These are phyloP conservation scores for Coniella vitis DNA, from an alignment of 2,329 filamentous ascomycete species.

Conservation along the genomic window DNA sequence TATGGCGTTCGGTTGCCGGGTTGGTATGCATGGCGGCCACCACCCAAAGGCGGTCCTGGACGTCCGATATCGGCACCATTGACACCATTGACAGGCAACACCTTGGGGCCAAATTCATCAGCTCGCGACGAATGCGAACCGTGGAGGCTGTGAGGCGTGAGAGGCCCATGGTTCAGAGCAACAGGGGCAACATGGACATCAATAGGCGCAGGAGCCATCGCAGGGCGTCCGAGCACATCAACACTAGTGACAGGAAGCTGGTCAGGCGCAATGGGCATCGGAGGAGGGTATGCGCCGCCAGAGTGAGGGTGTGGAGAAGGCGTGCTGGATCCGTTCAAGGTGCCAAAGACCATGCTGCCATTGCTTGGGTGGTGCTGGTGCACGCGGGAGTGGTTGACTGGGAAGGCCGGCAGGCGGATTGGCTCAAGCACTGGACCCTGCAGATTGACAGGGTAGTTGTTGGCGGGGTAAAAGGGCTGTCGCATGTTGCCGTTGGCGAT, in stretches of 20 bases:
- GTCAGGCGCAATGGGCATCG: conserved; percentile 22
- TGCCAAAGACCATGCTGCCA: conserved; percentile 50
- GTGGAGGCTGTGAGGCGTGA: conserved; percentile 55
- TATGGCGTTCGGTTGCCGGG: conserved; percentile 13
- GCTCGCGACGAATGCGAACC: conserved; percentile 52
- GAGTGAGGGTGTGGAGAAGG: conserved; percentile 50
- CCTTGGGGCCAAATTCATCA: conserved; percentile 21
- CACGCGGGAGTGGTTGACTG: conserved; percentile 29
- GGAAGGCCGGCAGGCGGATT: conserved; percentile 14
- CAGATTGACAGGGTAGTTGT: conserved; percentile 9
- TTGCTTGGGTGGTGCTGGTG: conserved; percentile 49
- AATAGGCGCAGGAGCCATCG: conserved; percentile 29
- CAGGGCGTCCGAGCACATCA: conserved; percentile 32
- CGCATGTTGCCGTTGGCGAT: conserved; percentile 3
- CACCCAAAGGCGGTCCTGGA: conserved; percentile 8
- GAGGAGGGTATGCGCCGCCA: conserved; percentile 41
- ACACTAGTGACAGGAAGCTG: conserved; percentile 23
- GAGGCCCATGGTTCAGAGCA: conserved; percentile 40
- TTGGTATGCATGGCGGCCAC: conserved; percentile 22
- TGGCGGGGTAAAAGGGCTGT: conserved; percentile 6
- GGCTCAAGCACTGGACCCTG: conserved; percentile 13
- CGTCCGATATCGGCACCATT: conserved; percentile 9
- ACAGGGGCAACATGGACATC: conserved; percentile 23
- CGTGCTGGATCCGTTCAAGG: conserved; percentile 46
- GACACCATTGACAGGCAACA: conserved; percentile 10